Conservation (phyloP, 1,284 basidiomycete species). For the Rhodotorula sp. region DNA sequence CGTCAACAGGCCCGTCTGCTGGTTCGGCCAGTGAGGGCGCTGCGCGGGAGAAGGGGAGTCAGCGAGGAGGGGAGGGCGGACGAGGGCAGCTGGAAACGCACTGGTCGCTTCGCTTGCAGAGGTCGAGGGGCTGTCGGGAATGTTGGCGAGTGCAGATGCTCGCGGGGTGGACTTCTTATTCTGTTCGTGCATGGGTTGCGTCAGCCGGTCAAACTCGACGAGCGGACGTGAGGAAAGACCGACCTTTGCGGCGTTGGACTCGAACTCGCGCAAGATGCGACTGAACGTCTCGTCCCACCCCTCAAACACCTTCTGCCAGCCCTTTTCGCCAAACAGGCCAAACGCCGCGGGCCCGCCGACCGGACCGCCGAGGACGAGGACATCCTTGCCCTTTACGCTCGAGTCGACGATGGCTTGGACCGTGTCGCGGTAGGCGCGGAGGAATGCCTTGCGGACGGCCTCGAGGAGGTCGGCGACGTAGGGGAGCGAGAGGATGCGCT, state of each 20-base stretch:
- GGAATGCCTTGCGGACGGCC: slow-evolving; percentile 77
- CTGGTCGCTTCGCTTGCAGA: slow-evolving; percentile 25
- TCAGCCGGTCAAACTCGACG: background rate
- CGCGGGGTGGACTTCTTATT: slow-evolving; percentile 3
- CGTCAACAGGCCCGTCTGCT: slow-evolving; percentile 55
- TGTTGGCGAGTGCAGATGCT: background rate
- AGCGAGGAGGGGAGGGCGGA: background rate
- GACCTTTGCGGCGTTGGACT: slow-evolving; percentile 72
- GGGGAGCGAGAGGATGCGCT: slow-evolving; percentile 90
- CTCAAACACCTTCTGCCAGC: slow-evolving; percentile 56
- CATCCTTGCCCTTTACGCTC: slow-evolving; percentile 16
- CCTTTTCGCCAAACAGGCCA: slow-evolving; percentile 3
- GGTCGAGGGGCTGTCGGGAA: background rate
- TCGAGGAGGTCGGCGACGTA: slow-evolving; percentile 87
- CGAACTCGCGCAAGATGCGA: slow-evolving; percentile 69
- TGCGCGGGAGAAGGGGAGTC: background rate
- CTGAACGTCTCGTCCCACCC: slow-evolving; percentile 83
- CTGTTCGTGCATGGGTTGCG: background rate
- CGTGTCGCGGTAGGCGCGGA: slow-evolving; percentile 66
- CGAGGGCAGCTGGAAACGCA: background rate
- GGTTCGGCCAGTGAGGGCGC: slow-evolving; percentile 8
- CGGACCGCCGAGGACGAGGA: background rate
- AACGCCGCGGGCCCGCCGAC: slow-evolving; percentile 47
- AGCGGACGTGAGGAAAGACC: background rate
- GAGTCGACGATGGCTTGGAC: slow-evolving; percentile 35